Conservation (phyloP, 2,329 filamentous ascomycete genomes). For the Samsoniella hepiali region DNA sequence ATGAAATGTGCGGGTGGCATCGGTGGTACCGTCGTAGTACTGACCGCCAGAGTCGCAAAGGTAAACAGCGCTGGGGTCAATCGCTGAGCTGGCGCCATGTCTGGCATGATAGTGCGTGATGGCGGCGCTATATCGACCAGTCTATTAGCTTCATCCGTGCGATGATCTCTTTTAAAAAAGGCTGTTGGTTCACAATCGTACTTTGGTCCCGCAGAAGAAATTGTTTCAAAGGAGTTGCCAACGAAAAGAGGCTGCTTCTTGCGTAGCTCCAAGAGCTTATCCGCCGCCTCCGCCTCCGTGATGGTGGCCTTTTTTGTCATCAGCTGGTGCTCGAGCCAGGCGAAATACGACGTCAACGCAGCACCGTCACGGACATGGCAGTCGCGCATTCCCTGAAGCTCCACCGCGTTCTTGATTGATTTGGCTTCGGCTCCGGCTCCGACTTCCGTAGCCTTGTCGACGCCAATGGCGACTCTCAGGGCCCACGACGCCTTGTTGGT, state of each 20-base stretch:
- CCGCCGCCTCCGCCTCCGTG: constrained; percentile 87
- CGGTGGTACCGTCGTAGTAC: constrained; percentile 91
- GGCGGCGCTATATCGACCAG: constrained; percentile 62
- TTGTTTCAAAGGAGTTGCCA: constrained; percentile 91
- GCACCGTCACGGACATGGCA: constrained; percentile 94
- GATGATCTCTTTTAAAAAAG: no score
- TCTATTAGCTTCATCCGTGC: constrained; percentile 15
- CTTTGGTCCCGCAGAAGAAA: constrained; percentile 85
- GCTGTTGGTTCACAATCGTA: constrained; percentile 34
- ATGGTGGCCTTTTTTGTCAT: constrained; percentile 67
- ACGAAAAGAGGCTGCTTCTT: constrained; percentile 70
- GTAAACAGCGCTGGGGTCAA: constrained; percentile 84
- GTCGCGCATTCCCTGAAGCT: constrained; percentile 87
- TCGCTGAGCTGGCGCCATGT: constrained; percentile 71
- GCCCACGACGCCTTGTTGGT: constrained; percentile 94
- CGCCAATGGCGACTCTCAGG: constrained; percentile 78
- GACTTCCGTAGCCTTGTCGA: constrained; percentile 80
- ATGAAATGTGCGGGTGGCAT: constrained; percentile 90
- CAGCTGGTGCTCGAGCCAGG: constrained; percentile 92
- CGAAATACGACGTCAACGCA: constrained; percentile 87
- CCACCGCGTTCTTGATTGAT: constrained; percentile 87
- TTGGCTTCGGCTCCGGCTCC: constrained; percentile 83
- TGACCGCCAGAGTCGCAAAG: constrained; percentile 96
- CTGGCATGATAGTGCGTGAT: constrained; percentile 96
- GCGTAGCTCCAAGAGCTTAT: constrained; percentile 79